Base-by-base conservation (phyloP, 1,139 yeast genomes). In the Pichia sp. region DNA sequence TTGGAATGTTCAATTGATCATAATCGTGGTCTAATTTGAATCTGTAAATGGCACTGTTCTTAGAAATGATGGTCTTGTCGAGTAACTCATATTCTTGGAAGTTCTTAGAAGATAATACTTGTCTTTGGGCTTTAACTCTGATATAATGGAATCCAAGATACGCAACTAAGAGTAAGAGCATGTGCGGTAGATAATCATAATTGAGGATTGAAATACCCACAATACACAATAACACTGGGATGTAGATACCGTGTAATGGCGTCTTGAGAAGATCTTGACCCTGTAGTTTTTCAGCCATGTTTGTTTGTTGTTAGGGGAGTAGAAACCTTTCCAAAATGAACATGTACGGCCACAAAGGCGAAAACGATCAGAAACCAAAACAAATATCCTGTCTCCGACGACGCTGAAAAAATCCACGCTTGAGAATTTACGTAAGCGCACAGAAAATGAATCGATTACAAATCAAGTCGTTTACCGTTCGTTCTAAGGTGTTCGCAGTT, bases 11-110 rank as follows among this genome's bases (percentile, higher is more conserved):
- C 57, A 85, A 70, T 9, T 76, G 72, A 60, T 84, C 90, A 43
- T 77, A 75, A 8, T 79, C 81, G 47, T 79, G 74, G 52, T 70
- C 70, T 58, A 85, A 70, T 59, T 78, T 80, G 69, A 85, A 85
- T 50, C 93, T 72, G 63, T 85, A 85, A 53, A 85, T 83, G 39
- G 90, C 90, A 5, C 83, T 66, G 67, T 85, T 81, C 57, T 75
- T 81, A 17, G 85, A 79, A 49, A 85, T 73, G 46, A 85, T 69
- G 1, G 91, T 85, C 65, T 82, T 84, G 57, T 85, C 93, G 40
- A 79, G 70, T 55, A 85, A 69, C 64, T 85, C 93, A 57, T 84
- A 75, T 20, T 78, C 75, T 46, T 74, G 76, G 83, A 89, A 85
- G 51, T 71, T 73, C 47, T 73, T 75, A 43, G 81, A 60, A 4